Base-by-base conservation (phyloP, 1,284 basidiomycete genomes). In the Pisolithus thermaeus region DNA sequence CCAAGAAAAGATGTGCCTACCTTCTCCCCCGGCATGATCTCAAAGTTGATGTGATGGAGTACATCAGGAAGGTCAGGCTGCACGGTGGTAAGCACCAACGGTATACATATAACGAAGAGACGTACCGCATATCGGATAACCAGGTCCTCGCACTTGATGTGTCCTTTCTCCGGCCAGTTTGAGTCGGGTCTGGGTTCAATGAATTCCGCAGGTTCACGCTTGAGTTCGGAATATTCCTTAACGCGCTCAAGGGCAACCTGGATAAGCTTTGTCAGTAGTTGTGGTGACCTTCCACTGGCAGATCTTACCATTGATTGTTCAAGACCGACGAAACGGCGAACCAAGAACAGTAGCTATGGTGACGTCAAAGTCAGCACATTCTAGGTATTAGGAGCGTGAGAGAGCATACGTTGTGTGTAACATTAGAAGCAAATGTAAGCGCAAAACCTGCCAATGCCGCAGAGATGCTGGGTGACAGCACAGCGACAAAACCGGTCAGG, bases 181-280 rank as follows among this genome's bases (percentile, higher is more conserved):
- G 81, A 75, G 3, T 84, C 75, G 12, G 94, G 93, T n/a, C 92
- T 76, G 3, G 91, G 92, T 55, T 96, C 91, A 36, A 90, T 67
- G 59, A 86, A 87, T 66, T 95, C 92, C 2, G 90, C 76, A 11
- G 84, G 78, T 71, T 95, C 92, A 43, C 79, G 78, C 42, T 75
- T 68, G 22, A 97, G 71, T 60, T 93, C 90, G 2, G 90, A 87
- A 67, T 92, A 96, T 65, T 93, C 91, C 64, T 91, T 91, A 63
- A 97, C 81, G 41, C 94, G 85, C 68, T 97, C 95, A 45, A 97
- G 74, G 14, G 91, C 92, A 55, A 97, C 86, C 86, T 88, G 55
- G 25, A 52, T 37, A 51, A 32, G 39, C 50, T 41, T 58, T 32
- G 58, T 50, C 20, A 49, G 47, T 23, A 16, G 50, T 30, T 12